Conservation (phyloP, 208 protist species). For the Phytomonas sp. region DNA sequence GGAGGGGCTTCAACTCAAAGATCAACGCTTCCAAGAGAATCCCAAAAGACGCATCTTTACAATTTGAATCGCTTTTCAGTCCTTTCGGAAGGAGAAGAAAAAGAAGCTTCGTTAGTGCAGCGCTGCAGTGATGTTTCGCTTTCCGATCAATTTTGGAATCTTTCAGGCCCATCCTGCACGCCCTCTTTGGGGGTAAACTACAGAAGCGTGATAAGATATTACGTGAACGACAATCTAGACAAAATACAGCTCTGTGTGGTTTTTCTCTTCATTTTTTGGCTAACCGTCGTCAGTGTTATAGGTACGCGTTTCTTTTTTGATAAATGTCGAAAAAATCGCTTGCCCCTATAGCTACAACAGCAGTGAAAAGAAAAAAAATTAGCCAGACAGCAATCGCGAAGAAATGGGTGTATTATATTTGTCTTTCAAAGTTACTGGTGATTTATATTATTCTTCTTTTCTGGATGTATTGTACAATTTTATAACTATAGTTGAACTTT, state of each 20-base stretch:
- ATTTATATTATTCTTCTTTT: not conserved
- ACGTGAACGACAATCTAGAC: not conserved
- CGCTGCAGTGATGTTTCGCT: conserved; percentile 5
- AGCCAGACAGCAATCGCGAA: no score
- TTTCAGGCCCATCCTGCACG: not conserved
- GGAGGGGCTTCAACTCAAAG: no score
- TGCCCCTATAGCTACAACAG: not conserved
- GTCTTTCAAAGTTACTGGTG: not conserved
- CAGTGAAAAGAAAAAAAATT: not conserved
- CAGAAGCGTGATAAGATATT: not conserved
- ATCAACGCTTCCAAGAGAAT: no score
- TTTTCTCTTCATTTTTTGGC: not conserved
- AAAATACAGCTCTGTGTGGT: not conserved
- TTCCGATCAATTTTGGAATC: conserved; percentile 5
- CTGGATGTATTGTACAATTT: conserved; percentile 4
- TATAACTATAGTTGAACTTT: conserved; percentile 1
- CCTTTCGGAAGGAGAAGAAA: not conserved
- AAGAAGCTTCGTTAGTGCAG: not conserved
- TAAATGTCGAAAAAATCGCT: not conserved
- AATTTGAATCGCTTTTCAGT: not conserved
- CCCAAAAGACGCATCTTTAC: not conserved
- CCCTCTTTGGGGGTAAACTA: not conserved
- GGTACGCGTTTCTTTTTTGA: not conserved
- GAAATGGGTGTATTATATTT: no score
- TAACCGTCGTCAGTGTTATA: not conserved